Conservation (phyloP, 2,329 filamentous ascomycete genomes). For the Apiospora saccharicola region DNA sequence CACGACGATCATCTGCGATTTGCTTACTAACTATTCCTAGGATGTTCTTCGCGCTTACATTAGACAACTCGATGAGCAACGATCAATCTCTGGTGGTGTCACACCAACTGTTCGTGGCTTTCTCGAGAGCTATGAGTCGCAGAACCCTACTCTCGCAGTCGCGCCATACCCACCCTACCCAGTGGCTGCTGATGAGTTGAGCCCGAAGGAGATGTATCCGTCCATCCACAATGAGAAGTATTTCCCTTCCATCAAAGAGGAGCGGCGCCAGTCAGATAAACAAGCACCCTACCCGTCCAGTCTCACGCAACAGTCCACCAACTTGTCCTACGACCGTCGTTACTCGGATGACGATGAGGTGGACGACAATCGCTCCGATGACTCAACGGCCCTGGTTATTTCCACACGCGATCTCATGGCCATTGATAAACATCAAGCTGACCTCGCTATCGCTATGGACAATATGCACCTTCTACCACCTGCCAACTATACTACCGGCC, state of each 20-base stretch:
- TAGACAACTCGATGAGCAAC: slow-evolving; percentile 62
- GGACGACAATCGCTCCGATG: slow-evolving; percentile 40
- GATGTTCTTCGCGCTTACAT: slow-evolving; percentile 68
- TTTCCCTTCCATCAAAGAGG: slow-evolving; percentile 48
- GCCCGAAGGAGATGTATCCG: slow-evolving; percentile 47
- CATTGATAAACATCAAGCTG: slow-evolving; percentile 49
- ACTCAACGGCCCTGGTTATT: slow-evolving; percentile 54
- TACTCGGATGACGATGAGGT: slow-evolving; percentile 48
- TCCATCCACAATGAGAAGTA: slow-evolving; percentile 51
- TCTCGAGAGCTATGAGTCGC: slow-evolving; percentile 48
- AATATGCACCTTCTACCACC: slow-evolving; percentile 50
- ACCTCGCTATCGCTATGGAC: slow-evolving; percentile 52
- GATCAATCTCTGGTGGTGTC: slow-evolving; percentile 49
- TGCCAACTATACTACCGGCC: slow-evolving; percentile 43
- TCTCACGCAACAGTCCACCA: slow-evolving; percentile 34
- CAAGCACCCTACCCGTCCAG: slow-evolving; percentile 32
- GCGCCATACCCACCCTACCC: slow-evolving; percentile 39
- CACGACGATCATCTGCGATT: slow-evolving; percentile 8
- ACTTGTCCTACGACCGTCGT: slow-evolving; percentile 44
- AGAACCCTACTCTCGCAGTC: slow-evolving; percentile 42
- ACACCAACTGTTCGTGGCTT: slow-evolving; percentile 61
- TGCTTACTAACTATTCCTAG: slow-evolving; percentile 45
- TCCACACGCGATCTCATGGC: slow-evolving; percentile 62
- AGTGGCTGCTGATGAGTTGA: slow-evolving; percentile 33
- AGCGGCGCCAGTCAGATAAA: slow-evolving; percentile 46